Evolutionary conservation across 768 basidiomycete genomes (phyloP).

Genomic region (Lactarius quietus): DNA sequence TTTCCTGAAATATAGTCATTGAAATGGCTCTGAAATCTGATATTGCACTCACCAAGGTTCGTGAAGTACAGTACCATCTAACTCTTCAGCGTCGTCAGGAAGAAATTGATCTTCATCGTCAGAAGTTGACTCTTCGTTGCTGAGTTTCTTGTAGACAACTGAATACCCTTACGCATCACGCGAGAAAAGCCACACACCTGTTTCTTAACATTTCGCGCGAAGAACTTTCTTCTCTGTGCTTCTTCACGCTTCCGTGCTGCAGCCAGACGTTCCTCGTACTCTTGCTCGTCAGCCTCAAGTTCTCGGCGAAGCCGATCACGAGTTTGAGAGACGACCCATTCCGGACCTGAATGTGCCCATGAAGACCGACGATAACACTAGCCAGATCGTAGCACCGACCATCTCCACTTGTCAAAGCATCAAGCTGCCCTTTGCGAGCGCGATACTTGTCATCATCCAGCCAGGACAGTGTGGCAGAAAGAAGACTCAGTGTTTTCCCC

Average conservation of each 20-base stretch:
- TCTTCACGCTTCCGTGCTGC: constrained; percentile 64
- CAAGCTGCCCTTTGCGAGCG: constrained; percentile 61
- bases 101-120: constrained; percentile 16
- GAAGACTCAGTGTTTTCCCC: constrained; percentile 84
- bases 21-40: not conserved
- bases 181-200: constrained; percentile 40
- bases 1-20: not conserved
- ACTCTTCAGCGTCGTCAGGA: constrained; percentile 15
- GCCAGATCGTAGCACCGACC: constrained; percentile 30
- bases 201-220: constrained; percentile 58
- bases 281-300: constrained; percentile 63
- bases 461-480: constrained; percentile 77
- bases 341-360: constrained; percentile 43
- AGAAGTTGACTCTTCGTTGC: constrained; percentile 23
- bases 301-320: constrained; percentile 58
- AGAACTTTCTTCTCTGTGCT: constrained; percentile 47
- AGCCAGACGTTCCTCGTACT: constrained; percentile 57
- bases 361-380: not conserved
- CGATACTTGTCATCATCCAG: constrained; percentile 65
- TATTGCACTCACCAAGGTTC: not conserved
- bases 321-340: constrained; percentile 77
- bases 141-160: constrained; percentile 2
- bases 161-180: not conserved
- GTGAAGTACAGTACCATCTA: not conserved
- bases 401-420: constrained; percentile 33